Evolutionary conservation across 345 rosid species (phyloP).

Genomic region (Brassica juncea): DNA sequence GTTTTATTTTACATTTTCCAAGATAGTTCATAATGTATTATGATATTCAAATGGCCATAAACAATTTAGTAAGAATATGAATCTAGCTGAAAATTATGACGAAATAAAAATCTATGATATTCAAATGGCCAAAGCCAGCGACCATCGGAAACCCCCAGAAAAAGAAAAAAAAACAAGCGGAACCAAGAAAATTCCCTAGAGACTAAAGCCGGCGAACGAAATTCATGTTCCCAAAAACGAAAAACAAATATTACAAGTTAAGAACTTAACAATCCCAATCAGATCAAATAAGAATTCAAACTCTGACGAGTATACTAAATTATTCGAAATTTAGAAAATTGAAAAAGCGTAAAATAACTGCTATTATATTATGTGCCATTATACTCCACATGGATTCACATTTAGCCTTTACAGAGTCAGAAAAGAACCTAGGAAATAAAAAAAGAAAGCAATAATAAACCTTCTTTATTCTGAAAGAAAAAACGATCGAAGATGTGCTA

Average conservation of each 20-base stretch:
- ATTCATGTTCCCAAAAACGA: neutral
- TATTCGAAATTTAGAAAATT: neutral
- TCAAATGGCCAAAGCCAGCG: too few species aligned
- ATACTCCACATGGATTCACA: conserved; percentile 25
- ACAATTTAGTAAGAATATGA: too few species aligned
- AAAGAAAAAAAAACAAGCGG: too few species aligned
- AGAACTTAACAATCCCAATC: neutral
- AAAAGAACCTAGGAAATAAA: conserved; percentile 19
- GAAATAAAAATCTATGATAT: neutral
- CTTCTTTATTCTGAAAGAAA: conserved; percentile 10
- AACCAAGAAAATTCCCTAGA: neutral
- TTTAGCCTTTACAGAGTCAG: conserved; percentile 35
- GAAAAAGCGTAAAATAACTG: neutral
- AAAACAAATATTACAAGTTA: neutral
- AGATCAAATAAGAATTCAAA: neutral
- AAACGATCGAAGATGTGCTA: conserved; percentile 4
- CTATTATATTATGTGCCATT: conserved; percentile 10
- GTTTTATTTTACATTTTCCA: too few species aligned
- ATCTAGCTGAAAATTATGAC: neutral
- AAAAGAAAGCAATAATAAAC: neutral
- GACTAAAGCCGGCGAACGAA: neutral
- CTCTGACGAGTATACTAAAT: neutral
- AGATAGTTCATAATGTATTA: neutral
- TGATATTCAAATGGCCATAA: too few species aligned
- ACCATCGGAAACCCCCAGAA: too few species aligned